These are phyloP conservation scores for Spirogloea muscicola DNA, from an alignment of 139 green algal genomes.

Conservation along the genomic window DNA sequence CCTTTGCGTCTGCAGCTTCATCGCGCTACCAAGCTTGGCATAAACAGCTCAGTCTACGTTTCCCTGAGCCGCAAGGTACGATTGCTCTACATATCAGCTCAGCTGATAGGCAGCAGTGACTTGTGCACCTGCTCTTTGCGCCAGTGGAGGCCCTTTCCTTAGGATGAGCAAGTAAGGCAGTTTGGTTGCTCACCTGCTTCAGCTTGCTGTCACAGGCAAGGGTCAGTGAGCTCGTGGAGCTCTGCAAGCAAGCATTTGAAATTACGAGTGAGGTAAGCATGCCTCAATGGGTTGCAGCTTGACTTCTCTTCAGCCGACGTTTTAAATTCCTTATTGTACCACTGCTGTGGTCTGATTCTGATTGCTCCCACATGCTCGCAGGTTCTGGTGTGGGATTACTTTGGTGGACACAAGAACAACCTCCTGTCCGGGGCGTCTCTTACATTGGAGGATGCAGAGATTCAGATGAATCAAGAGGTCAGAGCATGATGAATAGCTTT, in stretches of 20 bases:
- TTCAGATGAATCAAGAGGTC: constrained; percentile 34
- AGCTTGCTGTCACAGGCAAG: no score
- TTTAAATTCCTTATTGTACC: neutral
- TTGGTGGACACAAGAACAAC: neutral
- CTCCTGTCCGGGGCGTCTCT: neutral
- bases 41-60: neutral
- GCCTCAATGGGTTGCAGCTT: no score
- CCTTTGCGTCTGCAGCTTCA: constrained; percentile 18
- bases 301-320: no score
- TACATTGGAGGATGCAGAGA: constrained; percentile 17
- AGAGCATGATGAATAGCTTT: no score
- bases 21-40: neutral
- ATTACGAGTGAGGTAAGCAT: no score
- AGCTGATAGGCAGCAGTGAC: neutral
- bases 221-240: no score
- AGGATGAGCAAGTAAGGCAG: neutral
- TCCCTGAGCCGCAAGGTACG: no score
- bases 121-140: no score
- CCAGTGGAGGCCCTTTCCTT: constrained; percentile 4
- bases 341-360: neutral
- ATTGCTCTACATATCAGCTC: constrained; percentile 8
- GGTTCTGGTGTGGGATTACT: constrained; percentile 37
- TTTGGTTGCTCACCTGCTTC: neutral
- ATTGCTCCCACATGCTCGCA: constrained; percentile 12
- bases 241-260: no score